Evolutionary conservation across 306 rosid species (phyloP).

Genomic region (Gillenia trifoliata): DNA sequence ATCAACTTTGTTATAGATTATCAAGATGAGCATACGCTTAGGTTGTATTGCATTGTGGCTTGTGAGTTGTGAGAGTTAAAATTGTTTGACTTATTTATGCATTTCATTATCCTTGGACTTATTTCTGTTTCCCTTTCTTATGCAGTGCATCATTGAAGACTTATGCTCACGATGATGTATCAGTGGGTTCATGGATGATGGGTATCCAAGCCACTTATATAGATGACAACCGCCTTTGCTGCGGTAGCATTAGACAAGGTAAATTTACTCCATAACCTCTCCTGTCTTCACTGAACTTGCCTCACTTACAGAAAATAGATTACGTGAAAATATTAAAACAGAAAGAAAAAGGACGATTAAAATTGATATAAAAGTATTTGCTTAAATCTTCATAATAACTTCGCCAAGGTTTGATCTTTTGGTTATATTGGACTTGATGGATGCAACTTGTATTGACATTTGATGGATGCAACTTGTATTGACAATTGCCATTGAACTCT

Average conservation of each 20-base stretch:
- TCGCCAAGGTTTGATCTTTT: too few species aligned
- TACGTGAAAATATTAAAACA: neutral
- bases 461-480: slow-evolving; percentile 13
- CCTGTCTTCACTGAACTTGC: neutral
- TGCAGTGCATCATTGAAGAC: slow-evolving; percentile 87
- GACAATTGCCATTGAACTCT: slow-evolving; percentile 12
- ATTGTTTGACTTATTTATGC: neutral
- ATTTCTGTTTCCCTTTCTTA: slow-evolving; percentile 10
- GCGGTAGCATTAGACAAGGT: slow-evolving; percentile 87
- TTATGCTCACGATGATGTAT: slow-evolving; percentile 81
- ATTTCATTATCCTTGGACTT: neutral
- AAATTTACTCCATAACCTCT: slow-evolving; percentile 19
- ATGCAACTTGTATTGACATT: too few species aligned
- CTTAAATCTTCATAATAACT: neutral
- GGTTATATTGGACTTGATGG: too few species aligned
- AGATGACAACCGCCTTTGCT: slow-evolving; percentile 92
- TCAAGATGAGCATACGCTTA: neutral
- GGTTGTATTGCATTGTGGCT: neutral
- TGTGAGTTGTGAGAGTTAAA: neutral
- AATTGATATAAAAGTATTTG: neutral
- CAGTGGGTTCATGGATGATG: slow-evolving; percentile 99
- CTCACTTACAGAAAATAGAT: neutral
- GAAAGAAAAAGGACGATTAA: neutral
- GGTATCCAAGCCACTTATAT: slow-evolving; percentile 82
- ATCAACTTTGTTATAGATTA: neutral